phyloP scores from a whole-genome alignment of 1,284 basidiomycete species.

The Tetrapyrgos nigripes region DNA sequence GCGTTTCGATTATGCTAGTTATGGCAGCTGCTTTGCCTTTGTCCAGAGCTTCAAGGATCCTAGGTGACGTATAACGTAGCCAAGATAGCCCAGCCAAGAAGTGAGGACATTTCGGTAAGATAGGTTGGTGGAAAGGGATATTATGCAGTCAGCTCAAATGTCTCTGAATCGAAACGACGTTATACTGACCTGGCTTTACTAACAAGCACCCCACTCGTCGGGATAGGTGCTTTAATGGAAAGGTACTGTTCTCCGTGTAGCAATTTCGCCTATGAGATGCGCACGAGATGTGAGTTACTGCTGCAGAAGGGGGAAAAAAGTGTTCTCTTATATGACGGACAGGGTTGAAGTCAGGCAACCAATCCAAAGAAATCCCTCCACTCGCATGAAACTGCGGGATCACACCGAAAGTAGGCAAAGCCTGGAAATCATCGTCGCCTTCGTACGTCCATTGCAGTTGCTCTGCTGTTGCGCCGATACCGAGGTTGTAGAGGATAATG shows the following conservation, averaged over 20 bases:
- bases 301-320: neutral
- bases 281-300: slow-evolving; percentile 14
- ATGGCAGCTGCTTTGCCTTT: slow-evolving; percentile 95
- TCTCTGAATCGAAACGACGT: neutral
- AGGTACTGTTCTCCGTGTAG: slow-evolving; percentile 98
- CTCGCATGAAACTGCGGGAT: slow-evolving; percentile 90
- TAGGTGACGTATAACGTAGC: slow-evolving; percentile 34
- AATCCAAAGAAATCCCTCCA: slow-evolving; percentile 73
- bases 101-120: no score
- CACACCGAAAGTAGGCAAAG: slow-evolving; percentile 94
- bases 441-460: slow-evolving; percentile 95
- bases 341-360: slow-evolving; percentile 94
- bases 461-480: slow-evolving; percentile 93
- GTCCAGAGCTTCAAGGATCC: slow-evolving; percentile 82
- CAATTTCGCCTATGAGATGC: slow-evolving; percentile 78
- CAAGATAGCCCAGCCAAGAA: neutral
- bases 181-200: slow-evolving; percentile 71
- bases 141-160: no score
- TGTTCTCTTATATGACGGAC: no score
- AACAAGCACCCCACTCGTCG: slow-evolving; percentile 85
- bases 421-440: slow-evolving; percentile 85
- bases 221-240: slow-evolving; percentile 87
- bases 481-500: slow-evolving; percentile 95
- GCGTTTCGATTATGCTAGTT: slow-evolving; percentile 80
- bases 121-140: no score